Base-by-base conservation (phyloP, 116 monocot species). In the Zostera marina region DNA sequence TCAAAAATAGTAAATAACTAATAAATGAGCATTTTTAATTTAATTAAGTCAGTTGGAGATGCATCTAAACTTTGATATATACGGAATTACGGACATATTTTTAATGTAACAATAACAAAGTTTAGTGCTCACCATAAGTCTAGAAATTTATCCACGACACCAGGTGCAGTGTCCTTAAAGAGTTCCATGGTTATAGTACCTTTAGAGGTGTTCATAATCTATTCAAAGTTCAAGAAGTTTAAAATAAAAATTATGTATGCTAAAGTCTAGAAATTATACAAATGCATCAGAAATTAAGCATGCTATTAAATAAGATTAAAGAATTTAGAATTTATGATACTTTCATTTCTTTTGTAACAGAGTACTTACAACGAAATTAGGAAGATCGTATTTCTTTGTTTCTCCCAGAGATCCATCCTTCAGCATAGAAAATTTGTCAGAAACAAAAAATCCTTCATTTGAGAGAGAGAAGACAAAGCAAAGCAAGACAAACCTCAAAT, bases 141-240 rank as follows among this genome's bases (percentile, higher is more conserved):
- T 62, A 88, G 47, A 47, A 94, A 94, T 56, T 75, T 88, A 58
- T 84, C 82, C 60, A 94, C 73, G 60, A 85, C 71, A 58, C 75
- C 79, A 41, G 77, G 73, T 51, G 81, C 73, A 55, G 82, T 65
- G 77, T 88, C 85, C 67, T 82, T 88, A 22, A 68, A 74, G 16
- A 94, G 88, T 67, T 94, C 88, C 55, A 82, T 72, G 32, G 74
- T 82, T 42, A 94, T 80, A 68, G 54, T 45, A 49, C 94, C 94
- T 69, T 88, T 94, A 0, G 75, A 73, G 2, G 94, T 94, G 61
- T 69, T 79, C 38, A 94, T 65, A 51, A 85, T 62, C 94, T 94
- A 61, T 41, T 60, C 42, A 52, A 76, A 70, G 9, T 70, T 16
- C 10, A 56, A 47, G 38, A 71, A 23, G 49, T 59, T 40, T 39